Conservation (phyloP, 2,329 filamentous ascomycete genomes). For the Trichophyton benhamiae region DNA sequence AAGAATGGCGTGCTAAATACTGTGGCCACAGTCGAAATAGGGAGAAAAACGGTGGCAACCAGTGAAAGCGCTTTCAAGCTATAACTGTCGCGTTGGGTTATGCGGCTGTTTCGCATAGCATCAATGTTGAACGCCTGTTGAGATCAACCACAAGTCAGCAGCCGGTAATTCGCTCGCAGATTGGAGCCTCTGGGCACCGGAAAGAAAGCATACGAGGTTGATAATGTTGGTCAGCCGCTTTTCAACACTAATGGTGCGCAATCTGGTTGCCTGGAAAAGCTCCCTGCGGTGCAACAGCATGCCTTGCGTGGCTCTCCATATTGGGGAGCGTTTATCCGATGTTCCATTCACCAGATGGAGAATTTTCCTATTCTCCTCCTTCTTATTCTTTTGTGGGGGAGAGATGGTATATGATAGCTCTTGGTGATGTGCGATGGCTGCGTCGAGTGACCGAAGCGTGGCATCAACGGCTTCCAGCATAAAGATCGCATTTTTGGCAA, state of each 20-base stretch:
- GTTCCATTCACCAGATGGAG: too few relatives aligned
- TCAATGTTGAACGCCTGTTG: neutral
- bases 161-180: neutral
- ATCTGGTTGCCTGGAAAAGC: neutral
- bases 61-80: neutral
- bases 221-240: neutral
- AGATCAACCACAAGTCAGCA: neutral
- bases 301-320: neutral
- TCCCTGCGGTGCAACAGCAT: neutral
- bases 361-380: too few relatives aligned
- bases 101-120: neutral
- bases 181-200: too few relatives aligned
- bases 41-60: neutral
- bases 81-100: neutral
- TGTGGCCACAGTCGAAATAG: neutral
- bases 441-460: neutral
- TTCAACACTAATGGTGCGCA: neutral
- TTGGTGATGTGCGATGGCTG: neutral
- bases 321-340: neutral
- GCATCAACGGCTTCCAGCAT: neutral
- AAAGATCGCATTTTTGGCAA: neutral
- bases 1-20: neutral
- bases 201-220: neutral
- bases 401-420: neutral
- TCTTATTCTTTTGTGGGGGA: too few relatives aligned